Evolutionary conservation across 1,139 yeast species (phyloP), one percentile per base, ranked within the genome.

Genomic region (Williopsis jadinii): DNA sequence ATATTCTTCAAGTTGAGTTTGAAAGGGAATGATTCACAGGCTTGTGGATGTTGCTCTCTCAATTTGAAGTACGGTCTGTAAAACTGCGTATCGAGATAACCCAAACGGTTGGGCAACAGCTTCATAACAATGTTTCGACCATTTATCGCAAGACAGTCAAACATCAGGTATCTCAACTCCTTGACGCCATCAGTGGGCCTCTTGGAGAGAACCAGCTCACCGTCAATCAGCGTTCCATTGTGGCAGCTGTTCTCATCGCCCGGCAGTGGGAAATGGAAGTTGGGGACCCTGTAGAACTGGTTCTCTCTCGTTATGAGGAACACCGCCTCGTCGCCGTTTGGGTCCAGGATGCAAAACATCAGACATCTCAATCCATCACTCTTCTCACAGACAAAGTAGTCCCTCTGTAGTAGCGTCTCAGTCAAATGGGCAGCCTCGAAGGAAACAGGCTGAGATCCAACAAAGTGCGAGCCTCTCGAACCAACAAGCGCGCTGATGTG

Each of bases 401-500:
- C 88, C 42, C 74, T 74, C 3, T 67, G 66, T 59, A 74, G 60
- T 39, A 92, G 65, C 31, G 79, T 77, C 41, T 77, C 77, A 8
- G 69, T 67, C 33, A 92, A 68, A 63, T 90, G 97, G 34, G 70
- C 68, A 45, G 87, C 70, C 37, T 86, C 81, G 60, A 94, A 90
- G 31, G 96, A 86, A 2, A 92, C 87, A 0, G 99, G 99, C 62
- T 94, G 98, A 1, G 97, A 82, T 0, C 97, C 97, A 4, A 95
- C 90, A 53, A 86, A 86, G 2, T 65, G 56, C 27, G 70, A 63
- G 43, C 63, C 67, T 43, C 79, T 63, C 32, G 79, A 62, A 24
- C 78, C 76, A 38, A 88, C 66, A 32, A 90, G 69, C 41, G 75
- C 77, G 12, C 90, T 82, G 10, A 90, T 82, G 67, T 81, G 78